Base-by-base conservation (phyloP, 495 filamentous ascomycete species). In the Aspergillus egyptiacus region DNA sequence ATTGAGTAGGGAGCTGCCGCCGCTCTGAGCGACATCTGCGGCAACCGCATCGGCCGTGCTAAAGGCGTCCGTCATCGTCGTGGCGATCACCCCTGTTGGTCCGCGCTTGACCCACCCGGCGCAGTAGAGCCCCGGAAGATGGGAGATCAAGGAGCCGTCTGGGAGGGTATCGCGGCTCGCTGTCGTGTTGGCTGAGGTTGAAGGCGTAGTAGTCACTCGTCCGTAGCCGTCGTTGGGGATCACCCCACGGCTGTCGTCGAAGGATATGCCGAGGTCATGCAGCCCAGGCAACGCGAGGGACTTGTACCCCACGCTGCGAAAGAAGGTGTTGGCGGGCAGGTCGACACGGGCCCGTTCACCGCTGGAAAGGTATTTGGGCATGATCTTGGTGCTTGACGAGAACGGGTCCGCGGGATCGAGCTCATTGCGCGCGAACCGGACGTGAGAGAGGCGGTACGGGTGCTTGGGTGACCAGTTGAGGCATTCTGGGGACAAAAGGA, bases 21-120 rank as follows among this genome's bases (percentile, higher is more conserved):
- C 53, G 1, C 10, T 35, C 31, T 44, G 39, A 14, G 48, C 39
- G 80, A 89, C 88, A 58, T 97, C 93, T 8, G 74, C 63, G 0
- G 75, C 76, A 39, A 98, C 83, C 2, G 82, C 81, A 62, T 95
- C 89, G 0, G 82, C 94, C 2, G 90, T 96, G 14, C 78, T 76
- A 59, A 96, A 96, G 0, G 91, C 94, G 65, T 97, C 94, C 43
- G 84, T 82, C 91, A 98, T 95, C 0, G 93, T 98, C 22, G 83
- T 89, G 8, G 93, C 91, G 63, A 98, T 97, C 3, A 96, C 91
- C 5, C 93, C 93, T 5, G 90, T 95, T 0, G 93, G 94, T 1
- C 93, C 93, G 33, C 88, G 76, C 67, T 97, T 97, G 17, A 95
- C 91, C 93, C 93, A 98, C 3, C 93, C 93, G 17, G 91, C 87